Percentiles rank a stretch among this genome's conserved stretches.
These are phyloP conservation scores for Syncephalis fuscata DNA, from an alignment of 371 early-diverging fungal genomes.

Conservation along the genomic window DNA sequence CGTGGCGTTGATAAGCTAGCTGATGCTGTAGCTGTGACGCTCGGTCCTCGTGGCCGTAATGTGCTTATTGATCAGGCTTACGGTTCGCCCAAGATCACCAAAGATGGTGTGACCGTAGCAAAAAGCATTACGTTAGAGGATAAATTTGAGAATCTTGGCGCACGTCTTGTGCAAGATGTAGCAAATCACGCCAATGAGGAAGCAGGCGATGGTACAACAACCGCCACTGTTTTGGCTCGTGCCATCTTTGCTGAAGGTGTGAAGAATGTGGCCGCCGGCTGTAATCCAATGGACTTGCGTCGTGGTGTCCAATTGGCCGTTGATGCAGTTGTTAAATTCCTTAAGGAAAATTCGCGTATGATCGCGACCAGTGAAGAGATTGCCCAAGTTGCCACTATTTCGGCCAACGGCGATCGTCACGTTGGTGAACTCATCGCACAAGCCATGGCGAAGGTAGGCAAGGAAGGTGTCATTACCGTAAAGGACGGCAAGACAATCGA, in stretches of 20 bases:
- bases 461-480: constrained; percentile 97
- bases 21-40: constrained; percentile 93
- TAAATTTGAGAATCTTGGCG: constrained; percentile 96
- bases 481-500: constrained; percentile 97
- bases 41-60: constrained; percentile 96
- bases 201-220: constrained; percentile 98
- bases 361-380: constrained; percentile 91
- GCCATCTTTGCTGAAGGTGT: constrained; percentile 97
- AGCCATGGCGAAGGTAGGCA: constrained; percentile 98
- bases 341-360: constrained; percentile 70
- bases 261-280: constrained; percentile 96
- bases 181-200: constrained; percentile 97
- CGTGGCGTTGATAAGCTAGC: constrained; percentile 92
- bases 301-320: constrained; percentile 91
- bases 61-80: constrained; percentile 95
- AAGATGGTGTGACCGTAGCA: constrained; percentile 98
- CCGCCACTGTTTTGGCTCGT: constrained; percentile 94
- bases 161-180: constrained; percentile 94
- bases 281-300: constrained; percentile 96
- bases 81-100: constrained; percentile 97
- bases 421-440: constrained; percentile 90
- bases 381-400: constrained; percentile 95
- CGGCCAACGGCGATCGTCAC: constrained; percentile 95
- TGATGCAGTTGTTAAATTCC: constrained; percentile 71
- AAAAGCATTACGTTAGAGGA: constrained; percentile 90